phyloP scores from a whole-genome alignment of 2,329 filamentous ascomycete species.

The Penicillium sp. region DNA sequence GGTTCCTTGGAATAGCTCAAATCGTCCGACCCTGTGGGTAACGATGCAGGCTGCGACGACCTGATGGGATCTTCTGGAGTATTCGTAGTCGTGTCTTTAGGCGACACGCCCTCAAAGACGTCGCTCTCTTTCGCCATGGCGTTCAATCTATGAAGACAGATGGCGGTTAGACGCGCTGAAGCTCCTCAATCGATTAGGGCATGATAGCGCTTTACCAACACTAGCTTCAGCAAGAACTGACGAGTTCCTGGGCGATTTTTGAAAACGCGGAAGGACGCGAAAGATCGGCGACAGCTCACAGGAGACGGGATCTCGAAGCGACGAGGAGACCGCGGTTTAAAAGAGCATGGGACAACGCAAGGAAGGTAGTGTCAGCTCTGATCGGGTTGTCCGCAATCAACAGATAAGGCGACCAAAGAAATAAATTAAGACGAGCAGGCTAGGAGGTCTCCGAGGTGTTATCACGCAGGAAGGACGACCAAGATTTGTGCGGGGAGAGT shows the following conservation, averaged over 20 bases:
- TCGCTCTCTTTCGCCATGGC: slow-evolving; percentile 8
- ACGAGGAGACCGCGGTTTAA: slow-evolving; percentile 4
- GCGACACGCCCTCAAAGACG: slow-evolving; percentile 14
- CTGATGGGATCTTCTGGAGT: slow-evolving; percentile 11
- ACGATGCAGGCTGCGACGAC: not conserved
- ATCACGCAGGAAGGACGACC: slow-evolving; percentile 10
- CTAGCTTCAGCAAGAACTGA: not conserved
- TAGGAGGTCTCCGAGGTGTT: slow-evolving; percentile 15
- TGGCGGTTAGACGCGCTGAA: not conserved
- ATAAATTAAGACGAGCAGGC: slow-evolving; percentile 7
- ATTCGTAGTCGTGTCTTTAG: not conserved
- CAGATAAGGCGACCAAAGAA: slow-evolving; percentile 10
- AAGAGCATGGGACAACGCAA: not conserved
- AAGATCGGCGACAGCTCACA: slow-evolving; percentile 7
- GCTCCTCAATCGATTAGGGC: not conserved
- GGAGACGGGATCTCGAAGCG: not conserved
- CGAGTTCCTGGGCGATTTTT: not conserved
- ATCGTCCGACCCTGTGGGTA: not conserved
- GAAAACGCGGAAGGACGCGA: not conserved
- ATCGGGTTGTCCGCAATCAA: not conserved
- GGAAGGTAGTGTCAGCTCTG: not conserved
- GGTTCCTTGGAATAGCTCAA: slow-evolving; percentile 3
- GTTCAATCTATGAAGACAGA: not conserved
- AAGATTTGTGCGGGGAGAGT: slow-evolving; percentile 7
- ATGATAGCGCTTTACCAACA: slow-evolving; percentile 4